Evolutionary conservation across 1,284 basidiomycete genomes (phyloP).

Genomic region (Testicularia cyperi): DNA sequence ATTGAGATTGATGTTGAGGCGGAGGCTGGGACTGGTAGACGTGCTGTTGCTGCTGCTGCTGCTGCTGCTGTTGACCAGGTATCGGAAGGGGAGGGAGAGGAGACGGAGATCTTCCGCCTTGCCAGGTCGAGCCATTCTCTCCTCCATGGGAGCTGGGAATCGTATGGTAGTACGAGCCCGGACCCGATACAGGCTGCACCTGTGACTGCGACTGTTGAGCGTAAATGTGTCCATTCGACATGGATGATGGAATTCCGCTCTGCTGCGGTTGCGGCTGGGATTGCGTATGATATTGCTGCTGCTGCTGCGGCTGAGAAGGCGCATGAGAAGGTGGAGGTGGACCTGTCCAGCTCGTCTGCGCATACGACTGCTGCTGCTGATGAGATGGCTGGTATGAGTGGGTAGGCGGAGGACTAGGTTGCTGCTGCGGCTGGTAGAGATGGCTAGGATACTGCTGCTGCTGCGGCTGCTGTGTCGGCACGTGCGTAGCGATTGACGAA

Average conservation of each 20-base stretch:
- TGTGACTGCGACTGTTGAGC: too few relatives aligned
- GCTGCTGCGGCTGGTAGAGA: conserved; percentile 16
- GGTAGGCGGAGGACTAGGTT: conserved; percentile 18
- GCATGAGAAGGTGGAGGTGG: conserved; percentile 3
- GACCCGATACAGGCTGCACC: conserved; percentile 1
- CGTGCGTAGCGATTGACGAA: conserved; percentile 1
- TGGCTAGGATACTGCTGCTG: conserved; percentile 15
- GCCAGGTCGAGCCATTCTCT: conserved; percentile 1
- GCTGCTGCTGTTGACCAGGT: conserved; percentile 6
- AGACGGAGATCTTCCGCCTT: conserved; percentile 11
- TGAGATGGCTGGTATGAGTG: conserved; percentile 11
- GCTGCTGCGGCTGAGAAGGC: not conserved
- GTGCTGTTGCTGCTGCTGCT: conserved; percentile 3
- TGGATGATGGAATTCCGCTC: conserved; percentile 6
- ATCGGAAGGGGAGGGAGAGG: conserved; percentile 19
- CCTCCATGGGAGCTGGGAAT: not conserved
- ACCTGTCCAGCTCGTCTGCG: conserved; percentile 15
- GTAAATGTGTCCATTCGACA: conserved; percentile 27
- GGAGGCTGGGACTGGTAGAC: conserved; percentile 1
- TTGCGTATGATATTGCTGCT: conserved; percentile 1
- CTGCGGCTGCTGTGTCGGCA: conserved; percentile 2
- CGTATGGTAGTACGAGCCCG: too few relatives aligned
- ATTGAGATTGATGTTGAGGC: conserved; percentile 1
- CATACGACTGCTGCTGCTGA: conserved; percentile 15
- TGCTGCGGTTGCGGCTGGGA: too few relatives aligned